Percentiles rank a stretch among this genome's conserved stretches.
These are phyloP conservation scores for Pseudogymnoascus sp. DNA, from an alignment of 2,329 filamentous ascomycete genomes.

Conservation along the genomic window DNA sequence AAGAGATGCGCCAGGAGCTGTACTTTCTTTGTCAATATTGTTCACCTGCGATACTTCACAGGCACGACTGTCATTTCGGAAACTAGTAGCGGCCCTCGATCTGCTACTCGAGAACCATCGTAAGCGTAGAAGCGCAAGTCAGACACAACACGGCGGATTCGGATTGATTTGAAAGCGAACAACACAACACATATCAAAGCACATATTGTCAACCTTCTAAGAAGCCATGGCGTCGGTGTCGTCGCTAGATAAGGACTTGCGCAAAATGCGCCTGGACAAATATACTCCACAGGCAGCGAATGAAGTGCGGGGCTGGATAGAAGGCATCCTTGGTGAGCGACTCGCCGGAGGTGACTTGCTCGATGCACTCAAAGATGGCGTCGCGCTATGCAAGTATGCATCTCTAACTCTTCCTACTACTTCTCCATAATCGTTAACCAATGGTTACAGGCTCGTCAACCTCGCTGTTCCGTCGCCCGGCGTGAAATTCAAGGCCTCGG, in stretches of 20 bases:
- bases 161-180: not conserved
- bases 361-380: constrained; percentile 81
- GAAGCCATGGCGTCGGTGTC: constrained; percentile 78
- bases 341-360: constrained; percentile 71
- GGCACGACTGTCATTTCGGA: constrained; percentile 2
- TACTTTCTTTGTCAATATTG: not conserved
- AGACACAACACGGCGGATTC: not conserved
- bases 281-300: constrained; percentile 88
- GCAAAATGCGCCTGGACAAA: constrained; percentile 82
- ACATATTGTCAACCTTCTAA: not conserved
- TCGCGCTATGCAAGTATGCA: constrained; percentile 81
- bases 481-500: constrained; percentile 79
- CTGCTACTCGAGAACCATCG: not conserved
- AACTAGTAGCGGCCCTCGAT: not conserved
- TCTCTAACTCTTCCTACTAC: not conserved
- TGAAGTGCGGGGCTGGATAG: constrained; percentile 81
- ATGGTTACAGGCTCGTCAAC: constrained; percentile 61
- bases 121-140: not conserved
- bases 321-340: constrained; percentile 67
- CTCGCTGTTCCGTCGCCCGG: constrained; percentile 68
- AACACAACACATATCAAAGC: not conserved
- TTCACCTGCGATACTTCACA: not conserved
- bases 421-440: not conserved
- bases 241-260: constrained; percentile 91
- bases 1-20: not conserved